A percentile compares a stretch with the other conserved stretches of the same genome.
phyloP scores from a whole-genome alignment of 352 stramenopile genomes.

The Globisporangium splendens region DNA sequence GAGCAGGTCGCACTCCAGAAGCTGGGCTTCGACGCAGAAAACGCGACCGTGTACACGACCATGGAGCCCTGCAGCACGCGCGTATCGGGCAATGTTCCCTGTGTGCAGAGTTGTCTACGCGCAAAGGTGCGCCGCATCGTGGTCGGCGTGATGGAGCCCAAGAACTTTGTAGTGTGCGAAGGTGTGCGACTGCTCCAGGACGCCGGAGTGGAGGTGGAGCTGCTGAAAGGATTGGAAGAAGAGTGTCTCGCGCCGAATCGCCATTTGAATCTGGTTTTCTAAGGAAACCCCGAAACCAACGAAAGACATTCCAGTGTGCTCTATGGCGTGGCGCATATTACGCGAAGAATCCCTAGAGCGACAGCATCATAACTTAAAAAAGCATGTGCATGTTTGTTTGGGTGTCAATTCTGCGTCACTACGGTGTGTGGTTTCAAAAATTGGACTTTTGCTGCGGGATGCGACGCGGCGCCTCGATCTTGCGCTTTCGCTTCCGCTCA shows the following conservation, averaged over 20 bases:
- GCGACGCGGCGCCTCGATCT: constrained; percentile 40
- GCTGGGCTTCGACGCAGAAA: constrained; percentile 60
- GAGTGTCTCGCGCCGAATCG: constrained; percentile 74
- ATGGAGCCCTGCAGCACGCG: constrained; percentile 88
- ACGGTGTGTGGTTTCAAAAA: background rate
- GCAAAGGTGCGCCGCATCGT: constrained; percentile 68
- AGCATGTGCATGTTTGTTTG: too few species aligned
- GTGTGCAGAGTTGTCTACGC: constrained; percentile 75
- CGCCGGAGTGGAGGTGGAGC: constrained; percentile 59
- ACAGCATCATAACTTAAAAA: constrained; percentile 2
- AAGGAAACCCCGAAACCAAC: constrained; percentile 6
- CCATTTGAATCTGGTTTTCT: constrained; percentile 65
- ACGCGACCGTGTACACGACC: constrained; percentile 82
- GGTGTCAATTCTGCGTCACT: too few species aligned
- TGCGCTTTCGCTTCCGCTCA: constrained; percentile 54
- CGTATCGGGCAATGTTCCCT: constrained; percentile 83
- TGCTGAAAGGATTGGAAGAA: constrained; percentile 67
- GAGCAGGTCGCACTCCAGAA: constrained; percentile 85
- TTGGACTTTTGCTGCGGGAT: constrained; percentile 32
- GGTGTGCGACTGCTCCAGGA: constrained; percentile 70
- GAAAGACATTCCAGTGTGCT: too few species aligned
- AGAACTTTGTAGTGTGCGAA: constrained; percentile 85
- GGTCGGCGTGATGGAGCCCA: constrained; percentile 82
- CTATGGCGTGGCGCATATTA: too few species aligned
- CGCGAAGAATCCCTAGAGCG: background rate